Evolutionary conservation across 1,139 yeast species (phyloP), one percentile per base, ranked within the genome.

Genomic region (Tardiomyces digboiensis): DNA sequence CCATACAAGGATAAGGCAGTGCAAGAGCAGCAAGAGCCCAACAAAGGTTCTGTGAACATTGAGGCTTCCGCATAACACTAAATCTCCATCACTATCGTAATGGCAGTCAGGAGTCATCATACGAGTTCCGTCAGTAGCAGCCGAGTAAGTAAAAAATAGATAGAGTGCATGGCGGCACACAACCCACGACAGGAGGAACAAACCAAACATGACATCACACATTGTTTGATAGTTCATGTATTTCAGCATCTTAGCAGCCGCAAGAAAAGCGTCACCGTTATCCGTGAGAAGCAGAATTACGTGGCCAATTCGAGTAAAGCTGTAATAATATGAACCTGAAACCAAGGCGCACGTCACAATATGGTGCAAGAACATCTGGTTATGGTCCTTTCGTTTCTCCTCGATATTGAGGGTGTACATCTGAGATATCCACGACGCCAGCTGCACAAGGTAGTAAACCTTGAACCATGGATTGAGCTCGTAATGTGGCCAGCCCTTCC

Each of bases 321-420:
- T 80, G 58, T 76, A 80, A 56, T 72, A 71, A 61, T 87, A 88
- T 1, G 93, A 82, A 1, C 93, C 93, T 19, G 74, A 63, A 39
- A 84, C 73, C 48, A 88, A 71, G 23, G 71, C 55, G 55, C 81
- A 74, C 1, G 97, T 88, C 45, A 88, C 80, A 44, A 88, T 78
- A 64, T 88, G 97, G 61, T 88, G 97, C 42, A 82, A 68, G 58
- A 87, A 78, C 97, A 88, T 88, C 62, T 87, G 95, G 54, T 66
- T 64, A 61, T 85, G 81, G 61, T 88, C 97, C 60, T 86, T 86
- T 54, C 97, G 76, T 51, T 72, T 76, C 49, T 77, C 79, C 64
- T 88, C 97, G 44, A 87, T 66, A 62, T 86, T 78, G 49, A 88
- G 68, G 18, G 82, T 87, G 52, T 83, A 74, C 21, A 86, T 71